Evolutionary conservation across 305 asterid species (phyloP), one percentile per base, ranked within the genome.

Genomic region (Solanum hybrid): DNA sequence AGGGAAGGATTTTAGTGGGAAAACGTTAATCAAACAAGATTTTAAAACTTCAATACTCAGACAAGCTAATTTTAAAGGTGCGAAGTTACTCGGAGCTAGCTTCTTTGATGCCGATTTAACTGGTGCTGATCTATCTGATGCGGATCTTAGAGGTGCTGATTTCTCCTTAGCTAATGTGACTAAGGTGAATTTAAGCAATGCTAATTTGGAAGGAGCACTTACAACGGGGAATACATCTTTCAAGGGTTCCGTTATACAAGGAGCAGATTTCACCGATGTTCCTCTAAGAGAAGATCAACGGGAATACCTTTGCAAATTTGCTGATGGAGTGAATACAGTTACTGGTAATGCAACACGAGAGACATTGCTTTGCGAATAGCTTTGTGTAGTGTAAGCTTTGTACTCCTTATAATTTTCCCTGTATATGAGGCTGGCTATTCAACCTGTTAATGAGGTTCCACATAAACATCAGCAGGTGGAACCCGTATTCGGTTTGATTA

Each of bases 51-150:
- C 98, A 22, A 95, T 96, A 92, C 95, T 97, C 82, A 94, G 99
- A 93, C 99, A 96, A 93, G 95, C 97, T 75, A 96, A 97, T 90
- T 97, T 96, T 92, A 95, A 95, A 94, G 98, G 98, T 71, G 98
- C 98, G 26, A 95, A 94, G 84, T 92, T 97, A 89, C 57, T 96
- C 29, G 99, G 98, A 84, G 98, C 98, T 90, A 97, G 99, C 95
- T 97, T 96, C 95, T 97, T 97, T 89, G 99, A 96, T 94, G 98
- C 99, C 71, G 99, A 97, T 95, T 93, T 97, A 91, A 97, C 99
- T 90, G 99, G 99, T 89, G 99, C 99, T 11, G 98, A 96, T 93
- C 96, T 97, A 89, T 96, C 99, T 90, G 98, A 95, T 92, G 93
- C 98, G 88, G 99, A 97, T 94, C 98, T 97, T 87, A 94, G 99